Conservation (phyloP, 78 protist genomes). For the Dictyostelium firmibasis region DNA sequence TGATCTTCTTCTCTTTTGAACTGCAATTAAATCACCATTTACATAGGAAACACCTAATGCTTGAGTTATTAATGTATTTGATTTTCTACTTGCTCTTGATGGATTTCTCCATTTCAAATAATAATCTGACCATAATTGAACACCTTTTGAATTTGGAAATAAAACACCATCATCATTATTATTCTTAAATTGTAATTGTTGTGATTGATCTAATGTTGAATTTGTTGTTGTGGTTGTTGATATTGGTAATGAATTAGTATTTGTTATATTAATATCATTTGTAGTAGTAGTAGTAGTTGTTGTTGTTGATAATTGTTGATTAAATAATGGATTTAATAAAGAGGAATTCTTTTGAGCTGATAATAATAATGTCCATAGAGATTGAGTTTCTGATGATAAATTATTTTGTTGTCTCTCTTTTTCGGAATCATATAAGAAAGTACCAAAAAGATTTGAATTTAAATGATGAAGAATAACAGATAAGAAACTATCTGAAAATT, state of each 20-base stretch:
- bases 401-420: slow-evolving; percentile 1
- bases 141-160: slow-evolving; percentile 62
- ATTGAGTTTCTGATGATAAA: slow-evolving; percentile 21
- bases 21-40: slow-evolving; percentile 49
- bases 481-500: slow-evolving; percentile 87
- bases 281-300: neutral
- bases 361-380: slow-evolving; percentile 30
- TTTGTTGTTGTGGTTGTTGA: neutral
- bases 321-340: slow-evolving; percentile 33
- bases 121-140: slow-evolving; percentile 66
- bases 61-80: slow-evolving; percentile 23
- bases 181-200: neutral
- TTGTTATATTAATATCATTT: too few species aligned
- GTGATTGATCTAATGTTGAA: neutral
- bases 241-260: neutral
- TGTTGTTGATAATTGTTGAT: slow-evolving; percentile 5
- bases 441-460: slow-evolving; percentile 70
- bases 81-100: slow-evolving; percentile 17
- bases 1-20: slow-evolving; percentile 28
- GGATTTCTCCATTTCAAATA: slow-evolving; percentile 66
- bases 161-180: slow-evolving; percentile 14
- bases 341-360: neutral
- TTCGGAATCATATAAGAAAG: slow-evolving; percentile 58
- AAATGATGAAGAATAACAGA: slow-evolving; percentile 23
- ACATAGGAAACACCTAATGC: neutral